Conservation (phyloP, 768 basidiomycete genomes). For the Amanita pallidorosea region DNA sequence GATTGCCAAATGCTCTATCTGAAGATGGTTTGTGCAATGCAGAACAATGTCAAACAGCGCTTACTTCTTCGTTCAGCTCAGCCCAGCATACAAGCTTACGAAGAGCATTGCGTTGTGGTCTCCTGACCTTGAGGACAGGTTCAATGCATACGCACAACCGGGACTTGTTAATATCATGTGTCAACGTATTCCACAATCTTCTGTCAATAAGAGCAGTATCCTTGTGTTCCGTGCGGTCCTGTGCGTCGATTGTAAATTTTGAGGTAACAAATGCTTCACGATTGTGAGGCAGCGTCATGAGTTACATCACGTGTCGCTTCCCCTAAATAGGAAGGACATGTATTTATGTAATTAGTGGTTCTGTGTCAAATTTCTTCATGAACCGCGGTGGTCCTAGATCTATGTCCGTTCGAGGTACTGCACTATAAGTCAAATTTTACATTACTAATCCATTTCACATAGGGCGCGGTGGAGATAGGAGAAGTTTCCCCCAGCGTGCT, state of each 20-base stretch:
- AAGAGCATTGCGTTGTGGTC: background rate
- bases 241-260: background rate
- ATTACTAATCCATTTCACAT: background rate
- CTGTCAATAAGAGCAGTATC: slow-evolving; percentile 16
- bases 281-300: slow-evolving; percentile 1
- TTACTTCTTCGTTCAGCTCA: slow-evolving; percentile 18
- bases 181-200: slow-evolving; percentile 17
- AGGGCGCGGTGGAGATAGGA: slow-evolving; percentile 29
- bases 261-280: background rate
- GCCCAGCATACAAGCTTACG: slow-evolving; percentile 11
- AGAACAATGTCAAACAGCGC: slow-evolving; percentile 7
- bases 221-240: background rate
- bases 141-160: slow-evolving; percentile 4
- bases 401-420: slow-evolving; percentile 28
- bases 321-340: too few relatives aligned
- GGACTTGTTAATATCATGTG: slow-evolving; percentile 6
- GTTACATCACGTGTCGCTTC: background rate
- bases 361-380: background rate
- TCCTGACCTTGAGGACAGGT: background rate
- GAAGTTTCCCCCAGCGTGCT: slow-evolving; percentile 38
- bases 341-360: too few relatives aligned
- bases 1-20: slow-evolving; percentile 19
- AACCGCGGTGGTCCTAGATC: background rate
- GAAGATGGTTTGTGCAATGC: background rate
- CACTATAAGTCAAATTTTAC: background rate